Conservation (phyloP, 2,329 filamentous ascomycete species). For the Fusarium metavorans region DNA sequence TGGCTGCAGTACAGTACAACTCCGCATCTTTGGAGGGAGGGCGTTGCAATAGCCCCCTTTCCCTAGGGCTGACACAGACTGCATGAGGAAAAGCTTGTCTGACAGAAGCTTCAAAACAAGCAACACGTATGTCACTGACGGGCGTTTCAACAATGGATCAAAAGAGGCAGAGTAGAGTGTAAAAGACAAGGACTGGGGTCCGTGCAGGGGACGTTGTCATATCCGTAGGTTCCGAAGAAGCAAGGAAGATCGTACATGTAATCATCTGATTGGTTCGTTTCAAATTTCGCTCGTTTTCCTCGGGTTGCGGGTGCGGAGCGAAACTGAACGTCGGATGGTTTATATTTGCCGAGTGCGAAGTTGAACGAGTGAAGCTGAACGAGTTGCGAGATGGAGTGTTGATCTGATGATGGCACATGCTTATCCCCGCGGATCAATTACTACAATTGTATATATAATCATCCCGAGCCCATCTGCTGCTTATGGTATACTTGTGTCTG, state of each 20-base stretch:
- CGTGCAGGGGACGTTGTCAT: background rate
- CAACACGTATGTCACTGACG: background rate
- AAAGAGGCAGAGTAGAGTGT: no score
- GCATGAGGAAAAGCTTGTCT: slow-evolving; percentile 28
- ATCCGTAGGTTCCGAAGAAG: slow-evolving; percentile 29
- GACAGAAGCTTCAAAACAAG: background rate
- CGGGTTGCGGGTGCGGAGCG: background rate
- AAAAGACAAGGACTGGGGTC: background rate
- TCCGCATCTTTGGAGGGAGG: background rate
- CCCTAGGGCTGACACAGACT: slow-evolving; percentile 23
- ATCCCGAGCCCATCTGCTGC: background rate
- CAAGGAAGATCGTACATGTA: background rate
- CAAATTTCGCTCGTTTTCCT: background rate
- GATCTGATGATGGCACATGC: background rate
- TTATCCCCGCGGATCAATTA: background rate
- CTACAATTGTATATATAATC: no score
- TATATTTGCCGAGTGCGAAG: background rate
- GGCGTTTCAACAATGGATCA: background rate
- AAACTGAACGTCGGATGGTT: background rate
- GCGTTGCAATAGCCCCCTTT: slow-evolving; percentile 11
- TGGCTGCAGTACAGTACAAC: background rate
- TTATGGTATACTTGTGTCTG: background rate
- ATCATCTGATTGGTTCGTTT: background rate
- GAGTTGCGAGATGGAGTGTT: background rate
- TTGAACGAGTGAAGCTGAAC: background rate